Percentiles rank a stretch among this genome's conserved stretches.
phyloP scores from a whole-genome alignment of 352 stramenopile species.

The Globisporangium acanthophoron region DNA sequence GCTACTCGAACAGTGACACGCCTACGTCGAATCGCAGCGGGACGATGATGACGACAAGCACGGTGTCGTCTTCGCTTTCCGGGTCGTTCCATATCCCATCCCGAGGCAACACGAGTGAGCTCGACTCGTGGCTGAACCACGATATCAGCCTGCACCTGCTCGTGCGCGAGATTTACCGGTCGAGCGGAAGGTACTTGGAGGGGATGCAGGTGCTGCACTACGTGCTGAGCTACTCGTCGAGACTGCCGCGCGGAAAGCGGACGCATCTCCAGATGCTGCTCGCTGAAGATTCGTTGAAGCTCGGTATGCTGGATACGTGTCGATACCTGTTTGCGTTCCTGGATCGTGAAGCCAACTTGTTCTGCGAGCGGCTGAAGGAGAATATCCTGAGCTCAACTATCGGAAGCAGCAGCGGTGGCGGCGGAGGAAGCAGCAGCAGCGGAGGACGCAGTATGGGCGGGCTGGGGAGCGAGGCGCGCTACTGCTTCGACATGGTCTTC shows the following conservation, averaged over 20 bases:
- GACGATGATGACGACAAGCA: slow-evolving; percentile 64
- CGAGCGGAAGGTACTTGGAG: slow-evolving; percentile 74
- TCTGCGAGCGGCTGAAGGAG: slow-evolving; percentile 65
- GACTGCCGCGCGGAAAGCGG: slow-evolving; percentile 71
- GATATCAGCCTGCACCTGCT: slow-evolving; percentile 82
- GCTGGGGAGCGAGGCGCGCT: slow-evolving; percentile 71
- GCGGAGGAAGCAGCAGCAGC: slow-evolving; percentile 53
- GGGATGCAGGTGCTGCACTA: slow-evolving; percentile 76
- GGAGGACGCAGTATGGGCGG: slow-evolving; percentile 50
- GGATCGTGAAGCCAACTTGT: slow-evolving; percentile 69
- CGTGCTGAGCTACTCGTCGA: slow-evolving; percentile 62
- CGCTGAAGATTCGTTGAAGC: slow-evolving; percentile 70
- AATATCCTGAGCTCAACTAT: slow-evolving; percentile 33
- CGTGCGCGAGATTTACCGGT: slow-evolving; percentile 71
- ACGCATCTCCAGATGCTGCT: slow-evolving; percentile 75
- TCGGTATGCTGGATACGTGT: slow-evolving; percentile 68
- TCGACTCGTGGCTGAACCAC: slow-evolving; percentile 79
- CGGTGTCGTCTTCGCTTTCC: slow-evolving; percentile 56
- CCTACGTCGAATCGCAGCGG: slow-evolving; percentile 48
- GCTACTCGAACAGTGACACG: slow-evolving; percentile 50
- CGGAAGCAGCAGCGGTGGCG: slow-evolving; percentile 31
- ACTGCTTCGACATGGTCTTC: slow-evolving; percentile 79
- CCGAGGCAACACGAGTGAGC: slow-evolving; percentile 50
- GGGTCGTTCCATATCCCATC: slow-evolving; percentile 51
- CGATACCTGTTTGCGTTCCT: slow-evolving; percentile 69